Evolutionary conservation across 2,329 filamentous ascomycete species (phyloP), one percentile per base, ranked within the genome.

Genomic region (Phialophora verrucosa): DNA sequence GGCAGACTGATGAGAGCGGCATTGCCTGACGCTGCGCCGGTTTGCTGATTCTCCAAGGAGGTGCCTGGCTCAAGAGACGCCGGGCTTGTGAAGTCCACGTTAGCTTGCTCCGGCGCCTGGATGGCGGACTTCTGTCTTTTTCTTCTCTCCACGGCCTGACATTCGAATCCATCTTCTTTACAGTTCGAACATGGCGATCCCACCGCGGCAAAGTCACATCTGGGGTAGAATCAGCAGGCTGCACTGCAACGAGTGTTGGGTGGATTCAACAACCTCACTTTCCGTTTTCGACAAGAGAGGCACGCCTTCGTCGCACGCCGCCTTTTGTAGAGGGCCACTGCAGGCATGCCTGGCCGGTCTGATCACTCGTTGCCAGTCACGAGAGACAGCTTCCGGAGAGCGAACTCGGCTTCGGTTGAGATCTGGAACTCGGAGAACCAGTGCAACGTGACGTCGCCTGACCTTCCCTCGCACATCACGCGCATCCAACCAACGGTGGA

Each of bases 131-230:
- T 60, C n/a, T 60, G 27, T 14, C 58, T 47, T 44, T 60, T 60
- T 29, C 47, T 60, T 23, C 58, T 32, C 17, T 60, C 58, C 11
- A 60, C n/a, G 11, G 58, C 58, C 20, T 23, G 29, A 10, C 58
- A 60, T 53, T 60, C 58, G 44, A 60, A 60, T 12, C 47, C 44
- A 38, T 60, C 58, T 32, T 60, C 35, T 10, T 53, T 17, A 20
- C 58, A 60, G 42, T 60, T 60, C 47, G 58, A 60, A 29, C 58
- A 60, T 10, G 58, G 58, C 4, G 58, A 60, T 17, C 58, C 58
- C 11, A 32, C 31, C 3, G 29, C 32, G n/a, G 58, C 58, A 38
- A 50, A 60, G 17, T 60, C 58, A 29, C 58, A 60, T 11, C 47
- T 60, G 44, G 44, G 44, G 44, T 4, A n/a, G 20, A 23, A 49